Base-by-base conservation (phyloP, 805 yeast species). In the Candida ficus region DNA sequence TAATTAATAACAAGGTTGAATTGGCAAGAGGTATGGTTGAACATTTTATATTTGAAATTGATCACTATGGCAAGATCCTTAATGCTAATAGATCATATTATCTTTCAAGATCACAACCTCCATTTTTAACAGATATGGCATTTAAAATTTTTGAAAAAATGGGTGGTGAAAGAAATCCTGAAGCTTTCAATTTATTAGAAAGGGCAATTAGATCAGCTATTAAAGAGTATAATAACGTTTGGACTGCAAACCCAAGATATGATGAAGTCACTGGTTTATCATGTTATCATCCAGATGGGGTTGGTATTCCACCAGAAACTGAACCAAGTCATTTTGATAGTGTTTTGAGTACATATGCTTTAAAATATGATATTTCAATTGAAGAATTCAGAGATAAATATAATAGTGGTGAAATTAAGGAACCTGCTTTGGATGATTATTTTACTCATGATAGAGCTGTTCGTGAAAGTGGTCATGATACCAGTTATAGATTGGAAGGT, bases 291-390 rank as follows among this genome's bases (percentile, higher is more conserved):
- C 97, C 98, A 0, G 83, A 76, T 39, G 97, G 97, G 17, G 47
- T 74, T 21, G 97, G 98, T n/a, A 78, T 91, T 31, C 98, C 99
- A 5, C 97, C 97, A 6, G 99, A 91, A 60, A 90, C 97, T 1
- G 99, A 91, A 60, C 70, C 89, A 0, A 78, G 87, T 2, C 99
- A 93, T 66, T 91, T 91, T 56, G 75, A 77, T 49, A 71, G 83
- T 3, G 73, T 89, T 11, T 66, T 91, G 50, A 55, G 62, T 37
- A 89, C 91, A 3, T 87, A 75, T 55, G 79, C 83, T 29, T 63
- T 73, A 36, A 87, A 86, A 58, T 66, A 85, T 56, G 61, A 70
- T 3, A 55, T 79, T 8, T 40, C 77, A 0, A 59, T 81, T 37
- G 81, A 76, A 33, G 82, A 80, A 35, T 87, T 88, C 57, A 76